Base-by-base conservation (phyloP, 352 stramenopile species). In the Phytopythium helicoides region DNA sequence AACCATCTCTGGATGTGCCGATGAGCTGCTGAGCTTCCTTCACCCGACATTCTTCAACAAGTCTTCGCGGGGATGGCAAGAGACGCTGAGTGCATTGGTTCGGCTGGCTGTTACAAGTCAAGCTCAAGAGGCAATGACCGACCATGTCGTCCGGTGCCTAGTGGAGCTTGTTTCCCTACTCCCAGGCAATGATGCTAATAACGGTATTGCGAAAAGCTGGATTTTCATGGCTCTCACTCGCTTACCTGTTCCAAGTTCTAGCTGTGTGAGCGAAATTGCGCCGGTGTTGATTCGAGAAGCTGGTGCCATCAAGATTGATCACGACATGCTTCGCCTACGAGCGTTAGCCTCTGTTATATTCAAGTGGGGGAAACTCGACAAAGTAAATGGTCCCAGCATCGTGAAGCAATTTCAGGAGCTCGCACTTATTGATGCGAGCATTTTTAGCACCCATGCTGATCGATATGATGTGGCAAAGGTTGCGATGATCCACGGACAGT, bases 391-490 rank as follows among this genome's bases (percentile, higher is more conserved):
- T 11, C 49, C 26, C 8, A 52, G 60, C 39, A 36, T 18, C 14
- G 41, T 31, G 8, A 50, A 38, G 12, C 8, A 10, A 18, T 60
- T 77, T 18, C 58, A 74, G 35, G 45, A 47, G 40, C 34, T 59
- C 33, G 38, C 73, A 0, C 37, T 69, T 23, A 26, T 51, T 4
- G 31, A 38, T 12, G n/a, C 44, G 25, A 9, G 44, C 7, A 38
- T 26, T 8, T 50, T 50, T 16, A 26, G 23, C 15, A 71, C 68
- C 9, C 61, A 75, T 35, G 60, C 56, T 0, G 66, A 80, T 48
- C 73, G 66, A 21, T 85, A 85, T 47, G 63, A 76, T 3, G 62
- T 85, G 33, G 68, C 56, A 0, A 78, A 70, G 36, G 54, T 73
- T 11, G 65, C 65, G 18, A 73, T 81, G 55, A 19, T 69, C n/a